Base-by-base conservation (phyloP, 2,329 filamentous ascomycete genomes). In the Zymoseptoria ardabiliae region DNA sequence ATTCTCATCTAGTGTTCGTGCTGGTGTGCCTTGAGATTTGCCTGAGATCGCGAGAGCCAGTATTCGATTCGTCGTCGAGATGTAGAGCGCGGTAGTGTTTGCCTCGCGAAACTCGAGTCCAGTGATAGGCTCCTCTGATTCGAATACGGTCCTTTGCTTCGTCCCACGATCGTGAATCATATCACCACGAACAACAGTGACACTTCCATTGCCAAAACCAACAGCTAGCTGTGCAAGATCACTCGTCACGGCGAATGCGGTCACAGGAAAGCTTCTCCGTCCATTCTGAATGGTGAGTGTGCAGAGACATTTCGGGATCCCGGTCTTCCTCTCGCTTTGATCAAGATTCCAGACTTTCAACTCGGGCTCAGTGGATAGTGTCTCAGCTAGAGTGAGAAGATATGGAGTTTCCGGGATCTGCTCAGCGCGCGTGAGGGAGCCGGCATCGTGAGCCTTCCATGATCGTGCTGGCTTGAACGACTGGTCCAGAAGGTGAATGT, bases 261-360 rank as follows among this genome's bases (percentile, higher is more conserved):
- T 95, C 63, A 97, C 89, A n/a, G 94, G 94, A 74, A 97, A 97
- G 68, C 89, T 91, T 72, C 93, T 91, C 72, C 90, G 85, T 49
- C 89, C 91, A 77, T 97, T 97, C 72, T 91, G 89, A 65, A 99
- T 88, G 21, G 82, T 85, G 55, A 97, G 77, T 0, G 88, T 94
- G 71, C 90, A 96, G 65, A 96, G 81, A 72, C 94, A 97, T 48
- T 87, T 90, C 17, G 94, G 94, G 62, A 88, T 80, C 50, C 91
- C 91, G 4, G 90, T 95, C 81, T 95, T 97, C 82, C 94, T 97
- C 66, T 96, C 91, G 3, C 88, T 82, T 76, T 92, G 95, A 72
- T 97, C 92, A 67, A 99, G 80, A 21, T 91, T 93, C 94, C 94
- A 99, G n/a, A 97, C 93, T 74, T 96, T 97, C 61, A 99, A 76